Evolutionary conservation across 768 basidiomycete species (phyloP).

Genomic region (Candolleomyces efflorescens): DNA sequence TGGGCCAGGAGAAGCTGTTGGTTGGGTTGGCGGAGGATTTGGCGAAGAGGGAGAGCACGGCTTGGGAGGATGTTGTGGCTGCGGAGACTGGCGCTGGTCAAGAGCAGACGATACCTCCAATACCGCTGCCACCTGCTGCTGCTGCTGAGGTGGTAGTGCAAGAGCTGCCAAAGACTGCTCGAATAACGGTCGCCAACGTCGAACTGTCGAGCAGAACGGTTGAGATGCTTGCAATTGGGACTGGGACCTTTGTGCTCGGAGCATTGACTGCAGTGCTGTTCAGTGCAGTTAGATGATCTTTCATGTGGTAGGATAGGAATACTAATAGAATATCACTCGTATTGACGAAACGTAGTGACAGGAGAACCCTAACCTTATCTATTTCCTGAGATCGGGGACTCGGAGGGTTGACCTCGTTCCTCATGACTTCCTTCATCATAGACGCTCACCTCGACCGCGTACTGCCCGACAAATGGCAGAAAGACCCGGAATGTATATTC

Average conservation of each 20-base stretch:
- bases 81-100: too few species aligned
- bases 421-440: slow-evolving; percentile 75
- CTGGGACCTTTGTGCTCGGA: slow-evolving; percentile 33
- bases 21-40: slow-evolving; percentile 21
- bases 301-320: background rate
- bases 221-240: slow-evolving; percentile 29
- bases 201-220: slow-evolving; percentile 12
- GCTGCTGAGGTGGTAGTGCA: slow-evolving; percentile 5
- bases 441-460: slow-evolving; percentile 50
- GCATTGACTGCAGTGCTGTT: slow-evolving; percentile 27
- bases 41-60: slow-evolving; percentile 3
- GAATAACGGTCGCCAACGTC: slow-evolving; percentile 2
- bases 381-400: too few species aligned
- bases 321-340: background rate
- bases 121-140: background rate
- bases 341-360: background rate
- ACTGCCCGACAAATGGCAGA: slow-evolving; percentile 44
- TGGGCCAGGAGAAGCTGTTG: slow-evolving; percentile 38
- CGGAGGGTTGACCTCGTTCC: background rate
- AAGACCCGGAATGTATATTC: slow-evolving; percentile 52
- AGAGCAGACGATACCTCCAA: too few species aligned
- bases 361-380: too few species aligned
- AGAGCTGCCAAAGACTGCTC: background rate
- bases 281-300: slow-evolving; percentile 17
- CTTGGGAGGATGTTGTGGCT: too few species aligned